These are phyloP conservation scores for Remersonia thermophila DNA, from an alignment of 2,329 filamentous ascomycete genomes.

Conservation along the genomic window DNA sequence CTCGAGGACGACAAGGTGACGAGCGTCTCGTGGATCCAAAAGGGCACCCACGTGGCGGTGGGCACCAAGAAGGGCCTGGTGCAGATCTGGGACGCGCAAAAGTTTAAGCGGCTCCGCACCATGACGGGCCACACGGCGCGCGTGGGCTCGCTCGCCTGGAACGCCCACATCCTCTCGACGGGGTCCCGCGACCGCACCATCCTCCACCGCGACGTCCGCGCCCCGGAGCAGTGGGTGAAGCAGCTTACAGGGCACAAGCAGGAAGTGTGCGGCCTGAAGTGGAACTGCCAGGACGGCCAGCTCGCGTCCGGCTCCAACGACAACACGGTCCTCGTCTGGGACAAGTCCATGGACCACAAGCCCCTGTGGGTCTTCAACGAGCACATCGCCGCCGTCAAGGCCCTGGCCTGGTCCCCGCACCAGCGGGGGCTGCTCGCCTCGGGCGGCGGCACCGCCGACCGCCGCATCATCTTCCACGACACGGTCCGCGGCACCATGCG, in stretches of 20 bases:
- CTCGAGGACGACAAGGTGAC: constrained; percentile 88
- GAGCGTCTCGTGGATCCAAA: constrained; percentile 96
- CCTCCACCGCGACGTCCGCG: constrained; percentile 88
- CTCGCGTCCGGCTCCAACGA: constrained; percentile 94
- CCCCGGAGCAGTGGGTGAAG: constrained; percentile 77
- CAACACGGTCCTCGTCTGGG: constrained; percentile 98
- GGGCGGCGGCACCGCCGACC: constrained; percentile 87
- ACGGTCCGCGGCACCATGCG: constrained; percentile 69
- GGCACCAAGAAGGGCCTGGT: constrained; percentile 90
- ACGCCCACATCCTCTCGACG: constrained; percentile 91
- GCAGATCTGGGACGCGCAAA: constrained; percentile 94
- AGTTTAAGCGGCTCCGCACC: constrained; percentile 70
- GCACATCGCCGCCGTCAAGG: constrained; percentile 92
- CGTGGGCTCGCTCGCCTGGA: constrained; percentile 92
- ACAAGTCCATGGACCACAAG: constrained; percentile 82
- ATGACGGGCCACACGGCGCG: constrained; percentile 95
- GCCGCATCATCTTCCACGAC: constrained; percentile 97
- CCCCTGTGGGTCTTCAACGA: constrained; percentile 90
- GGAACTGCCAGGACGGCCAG: constrained; percentile 94
- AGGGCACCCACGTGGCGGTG: constrained; percentile 89
- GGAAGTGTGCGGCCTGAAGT: constrained; percentile 91
- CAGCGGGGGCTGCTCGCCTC: constrained; percentile 90
- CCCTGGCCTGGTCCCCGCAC: constrained; percentile 95
- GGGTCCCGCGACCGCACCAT: constrained; percentile 89
- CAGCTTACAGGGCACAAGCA: constrained; percentile 92